A percentile compares a stretch with the other conserved stretches of the same genome.
Conservation (phyloP, 202 grass and related monocot species). For the Carex arenaria region DNA sequence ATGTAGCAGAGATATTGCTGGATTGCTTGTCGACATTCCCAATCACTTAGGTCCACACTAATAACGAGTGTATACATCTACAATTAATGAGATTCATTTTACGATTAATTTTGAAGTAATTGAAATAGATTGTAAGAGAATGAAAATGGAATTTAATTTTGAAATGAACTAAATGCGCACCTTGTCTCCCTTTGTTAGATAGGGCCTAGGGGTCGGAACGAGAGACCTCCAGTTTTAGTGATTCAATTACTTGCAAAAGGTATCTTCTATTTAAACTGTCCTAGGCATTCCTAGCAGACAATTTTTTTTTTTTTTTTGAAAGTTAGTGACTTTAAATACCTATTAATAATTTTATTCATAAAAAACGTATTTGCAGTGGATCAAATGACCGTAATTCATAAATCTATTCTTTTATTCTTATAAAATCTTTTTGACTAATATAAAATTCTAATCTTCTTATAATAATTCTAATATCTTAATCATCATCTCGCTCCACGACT, state of each 20-base stretch:
- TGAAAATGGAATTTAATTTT: not conserved
- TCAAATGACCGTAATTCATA: no score
- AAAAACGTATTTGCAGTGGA: no score
- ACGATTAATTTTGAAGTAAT: not conserved
- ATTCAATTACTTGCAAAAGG: not conserved
- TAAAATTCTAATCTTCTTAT: no score
- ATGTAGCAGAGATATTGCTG: not conserved
- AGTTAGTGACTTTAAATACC: no score
- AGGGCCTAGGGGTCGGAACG: not conserved
- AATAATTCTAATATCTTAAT: no score
- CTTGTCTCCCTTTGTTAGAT: slow-evolving; percentile 5
- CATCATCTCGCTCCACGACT: no score
- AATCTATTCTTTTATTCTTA: no score
- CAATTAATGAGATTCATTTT: not conserved
- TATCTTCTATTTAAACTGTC: slow-evolving; percentile 1
- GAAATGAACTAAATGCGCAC: not conserved
- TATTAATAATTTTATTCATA: no score
- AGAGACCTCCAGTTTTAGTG: not conserved
- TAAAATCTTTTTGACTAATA: no score
- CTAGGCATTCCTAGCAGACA: not conserved
- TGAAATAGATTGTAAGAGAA: not conserved
- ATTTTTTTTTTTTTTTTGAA: no score
- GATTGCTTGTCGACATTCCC: not conserved
- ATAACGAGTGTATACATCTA: slow-evolving; percentile 8
- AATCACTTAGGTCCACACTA: not conserved